Evolutionary conservation across 2,329 filamentous ascomycete genomes (phyloP).

Genomic region (Ceratocystis lukuohia): DNA sequence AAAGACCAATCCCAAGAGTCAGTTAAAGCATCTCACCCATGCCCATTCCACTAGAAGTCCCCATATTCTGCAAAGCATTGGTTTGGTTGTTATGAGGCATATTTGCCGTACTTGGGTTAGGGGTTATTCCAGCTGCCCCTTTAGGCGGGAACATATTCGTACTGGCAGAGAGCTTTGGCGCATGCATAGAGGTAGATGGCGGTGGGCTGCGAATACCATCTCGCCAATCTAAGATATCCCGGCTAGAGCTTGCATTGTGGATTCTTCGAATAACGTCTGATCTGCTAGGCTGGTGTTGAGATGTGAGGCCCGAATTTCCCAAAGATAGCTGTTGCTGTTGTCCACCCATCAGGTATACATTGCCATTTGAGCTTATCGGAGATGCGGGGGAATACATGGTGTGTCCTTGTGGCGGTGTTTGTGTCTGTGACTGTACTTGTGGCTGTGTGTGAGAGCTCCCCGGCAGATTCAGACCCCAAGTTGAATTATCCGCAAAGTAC

Average conservation of each 20-base stretch:
- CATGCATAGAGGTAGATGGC: constrained; percentile 22
- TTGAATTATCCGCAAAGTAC: constrained; percentile 40
- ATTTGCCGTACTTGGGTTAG: background rate
- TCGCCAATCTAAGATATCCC: constrained; percentile 13
- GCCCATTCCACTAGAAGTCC: background rate
- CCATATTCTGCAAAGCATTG: background rate
- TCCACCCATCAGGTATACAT: background rate
- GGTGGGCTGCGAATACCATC: constrained; percentile 12
- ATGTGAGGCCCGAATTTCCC: background rate
- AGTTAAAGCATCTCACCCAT: constrained; percentile 11
- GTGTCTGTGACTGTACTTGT: constrained; percentile 18
- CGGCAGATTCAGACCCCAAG: constrained; percentile 38
- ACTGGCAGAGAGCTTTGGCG: constrained; percentile 29
- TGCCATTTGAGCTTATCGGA: background rate
- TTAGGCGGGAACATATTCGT: constrained; percentile 27
- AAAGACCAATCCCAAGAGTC: background rate
- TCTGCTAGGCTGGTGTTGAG: background rate
- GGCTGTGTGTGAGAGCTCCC: constrained; percentile 30
- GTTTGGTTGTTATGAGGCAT: background rate
- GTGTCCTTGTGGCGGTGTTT: background rate
- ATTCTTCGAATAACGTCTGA: background rate
- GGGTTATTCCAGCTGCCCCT: background rate
- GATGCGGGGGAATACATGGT: constrained; percentile 7
- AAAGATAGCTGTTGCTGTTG: background rate
- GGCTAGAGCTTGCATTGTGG: constrained; percentile 9